phyloP scores from a whole-genome alignment of 2,329 filamentous ascomycete genomes.

The Sclerotinia spermophila region DNA sequence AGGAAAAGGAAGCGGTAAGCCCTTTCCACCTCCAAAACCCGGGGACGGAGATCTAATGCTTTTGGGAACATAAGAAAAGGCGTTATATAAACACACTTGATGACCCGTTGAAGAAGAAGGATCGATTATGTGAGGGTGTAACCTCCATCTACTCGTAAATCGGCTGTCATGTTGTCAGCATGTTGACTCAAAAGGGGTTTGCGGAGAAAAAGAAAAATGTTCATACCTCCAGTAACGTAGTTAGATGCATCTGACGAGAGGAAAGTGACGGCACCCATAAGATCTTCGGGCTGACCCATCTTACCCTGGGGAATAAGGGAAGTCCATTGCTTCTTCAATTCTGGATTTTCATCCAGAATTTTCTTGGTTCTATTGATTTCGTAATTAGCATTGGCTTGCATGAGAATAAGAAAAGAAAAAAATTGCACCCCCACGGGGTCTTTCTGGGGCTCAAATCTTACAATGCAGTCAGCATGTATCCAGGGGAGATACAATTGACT shows the following conservation, averaged over 20 bases:
- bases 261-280: conserved; percentile 86
- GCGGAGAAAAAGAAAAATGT: conserved; percentile 10
- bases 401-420: too few species aligned
- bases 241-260: conserved; percentile 55
- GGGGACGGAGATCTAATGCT: not conserved
- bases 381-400: conserved; percentile 12
- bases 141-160: conserved; percentile 23
- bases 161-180: conserved; percentile 12
- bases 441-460: conserved; percentile 46
- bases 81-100: not conserved
- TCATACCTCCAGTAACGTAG: conserved; percentile 53
- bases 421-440: conserved; percentile 8
- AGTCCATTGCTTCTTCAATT: conserved; percentile 85
- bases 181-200: not conserved
- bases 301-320: conserved; percentile 88
- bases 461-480: conserved; percentile 95
- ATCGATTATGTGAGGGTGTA: conserved; percentile 22
- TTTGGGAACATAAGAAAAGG: conserved; percentile 5
- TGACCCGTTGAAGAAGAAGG: not conserved
- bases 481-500: conserved; percentile 92
- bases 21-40: not conserved
- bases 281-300: conserved; percentile 87
- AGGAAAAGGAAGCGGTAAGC: not conserved
- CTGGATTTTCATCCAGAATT: conserved; percentile 89
- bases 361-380: conserved; percentile 68